Evolutionary conservation across 1,284 basidiomycete species (phyloP).

Genomic region (Cryptococcus maquisensis): DNA sequence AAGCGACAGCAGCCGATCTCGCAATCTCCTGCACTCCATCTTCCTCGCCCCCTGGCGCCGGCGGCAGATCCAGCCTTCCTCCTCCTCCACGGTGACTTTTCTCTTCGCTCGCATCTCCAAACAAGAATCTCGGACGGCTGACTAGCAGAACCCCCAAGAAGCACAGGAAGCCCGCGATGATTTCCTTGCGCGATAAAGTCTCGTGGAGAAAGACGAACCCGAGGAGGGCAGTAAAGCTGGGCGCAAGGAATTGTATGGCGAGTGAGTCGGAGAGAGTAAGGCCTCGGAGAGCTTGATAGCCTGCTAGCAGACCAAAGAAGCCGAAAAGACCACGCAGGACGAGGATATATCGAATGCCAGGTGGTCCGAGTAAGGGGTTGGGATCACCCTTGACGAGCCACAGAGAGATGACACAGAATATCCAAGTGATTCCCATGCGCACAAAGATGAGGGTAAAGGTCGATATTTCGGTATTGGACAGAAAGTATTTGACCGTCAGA

Average conservation of each 20-base stretch:
- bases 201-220: slow-evolving; percentile 67
- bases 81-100: slow-evolving; percentile 19
- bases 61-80: slow-evolving; percentile 11
- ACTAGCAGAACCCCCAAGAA: slow-evolving; percentile 63
- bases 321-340: slow-evolving; percentile 62
- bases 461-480: slow-evolving; percentile 34
- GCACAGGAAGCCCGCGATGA: slow-evolving; percentile 61
- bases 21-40: slow-evolving; percentile 10
- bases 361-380: slow-evolving; percentile 65
- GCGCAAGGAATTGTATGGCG: slow-evolving; percentile 69
- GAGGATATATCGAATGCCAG: slow-evolving; percentile 60
- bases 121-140: slow-evolving; percentile 59
- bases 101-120: slow-evolving; percentile 43
- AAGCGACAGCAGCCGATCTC: slow-evolving; percentile 17
- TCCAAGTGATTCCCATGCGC: slow-evolving; percentile 50
- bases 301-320: slow-evolving; percentile 33
- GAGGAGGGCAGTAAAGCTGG: slow-evolving; percentile 63
- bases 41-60: slow-evolving; percentile 15
- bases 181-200: slow-evolving; percentile 58
- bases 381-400: slow-evolving; percentile 54
- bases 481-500: slow-evolving; percentile 49
- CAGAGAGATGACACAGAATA: slow-evolving; percentile 54
- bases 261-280: slow-evolving; percentile 70
- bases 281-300: slow-evolving; percentile 66
- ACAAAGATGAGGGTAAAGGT: slow-evolving; percentile 38